Conservation (phyloP, 805 yeast species). For the Dipodascopsis uninucleata region DNA sequence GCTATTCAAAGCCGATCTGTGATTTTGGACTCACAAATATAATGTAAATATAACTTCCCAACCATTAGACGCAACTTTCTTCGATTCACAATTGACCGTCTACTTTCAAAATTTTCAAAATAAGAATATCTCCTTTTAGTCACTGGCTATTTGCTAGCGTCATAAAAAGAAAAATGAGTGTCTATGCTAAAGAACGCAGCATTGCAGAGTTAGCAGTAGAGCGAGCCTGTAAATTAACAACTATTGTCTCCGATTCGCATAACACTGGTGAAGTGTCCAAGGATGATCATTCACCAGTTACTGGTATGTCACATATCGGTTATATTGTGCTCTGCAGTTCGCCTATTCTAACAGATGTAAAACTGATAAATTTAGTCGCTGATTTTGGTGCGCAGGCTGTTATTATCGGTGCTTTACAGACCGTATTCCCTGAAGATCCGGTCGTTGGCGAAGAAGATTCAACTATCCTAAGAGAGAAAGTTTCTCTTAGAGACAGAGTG, state of each 20-base stretch:
- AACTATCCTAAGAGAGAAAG: conserved; percentile 53
- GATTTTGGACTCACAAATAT: no score
- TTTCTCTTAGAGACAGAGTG: conserved; percentile 51
- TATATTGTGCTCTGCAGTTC: neutral
- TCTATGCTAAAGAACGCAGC: conserved; percentile 61
- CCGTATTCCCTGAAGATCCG: conserved; percentile 77
- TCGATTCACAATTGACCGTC: no score
- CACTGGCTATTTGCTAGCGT: no score
- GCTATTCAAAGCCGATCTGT: no score
- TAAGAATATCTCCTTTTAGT: no score
- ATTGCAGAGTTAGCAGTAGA: conserved; percentile 89
- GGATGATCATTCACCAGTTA: conserved; percentile 89
- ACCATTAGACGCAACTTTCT: no score
- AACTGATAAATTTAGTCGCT: conserved; percentile 55
- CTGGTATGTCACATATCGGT: conserved; percentile 42
- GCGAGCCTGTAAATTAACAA: conserved; percentile 76
- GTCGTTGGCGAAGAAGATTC: conserved; percentile 96
- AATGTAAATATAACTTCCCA: no score
- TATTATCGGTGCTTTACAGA: conserved; percentile 73
- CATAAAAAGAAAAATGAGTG: no score
- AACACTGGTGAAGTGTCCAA: conserved; percentile 52
- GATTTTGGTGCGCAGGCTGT: conserved; percentile 96
- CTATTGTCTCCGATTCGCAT: conserved; percentile 50
- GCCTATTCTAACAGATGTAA: neutral
- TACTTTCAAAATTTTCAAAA: no score